phyloP scores from a whole-genome alignment of 2,329 filamentous ascomycete species.

The Epichloe typhina region DNA sequence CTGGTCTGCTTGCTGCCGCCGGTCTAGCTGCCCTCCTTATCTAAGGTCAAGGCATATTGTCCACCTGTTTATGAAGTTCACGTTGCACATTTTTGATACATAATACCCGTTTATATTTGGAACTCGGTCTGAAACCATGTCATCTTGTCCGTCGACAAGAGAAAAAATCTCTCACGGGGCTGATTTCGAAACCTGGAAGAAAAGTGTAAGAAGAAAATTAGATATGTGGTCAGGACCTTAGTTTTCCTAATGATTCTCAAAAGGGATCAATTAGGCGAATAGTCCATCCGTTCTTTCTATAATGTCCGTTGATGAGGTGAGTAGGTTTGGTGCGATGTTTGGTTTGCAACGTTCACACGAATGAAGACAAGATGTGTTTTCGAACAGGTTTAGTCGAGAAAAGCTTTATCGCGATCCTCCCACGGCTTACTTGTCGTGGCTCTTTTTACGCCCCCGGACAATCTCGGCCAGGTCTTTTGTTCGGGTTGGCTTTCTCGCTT shows the following conservation, averaged over 20 bases:
- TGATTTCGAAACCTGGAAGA: conserved; percentile 12
- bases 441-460: conserved; percentile 13
- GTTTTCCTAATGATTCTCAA: conserved; percentile 12
- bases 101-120: conserved; percentile 26
- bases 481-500: conserved; percentile 17
- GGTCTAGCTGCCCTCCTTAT: conserved; percentile 36
- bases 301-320: conserved; percentile 19
- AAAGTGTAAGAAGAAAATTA: conserved; percentile 9
- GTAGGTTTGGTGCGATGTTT: conserved; percentile 12
- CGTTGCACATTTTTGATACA: conserved; percentile 28
- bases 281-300: conserved; percentile 21
- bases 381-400: not conserved
- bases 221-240: conserved; percentile 17
- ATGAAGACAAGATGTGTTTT: not conserved
- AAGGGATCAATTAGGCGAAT: conserved; percentile 21
- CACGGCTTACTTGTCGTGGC: not conserved
- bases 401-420: not conserved
- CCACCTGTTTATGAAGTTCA: conserved; percentile 12
- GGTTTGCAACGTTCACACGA: conserved; percentile 5
- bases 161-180: conserved; percentile 9
- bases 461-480: conserved; percentile 10
- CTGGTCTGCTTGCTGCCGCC: conserved; percentile 35
- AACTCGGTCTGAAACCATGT: conserved; percentile 11
- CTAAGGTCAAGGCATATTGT: conserved; percentile 19
- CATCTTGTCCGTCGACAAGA: conserved; percentile 12